A percentile compares a stretch with the other conserved stretches of the same genome.
These are phyloP conservation scores for Aspergillus eucalypticola DNA, from an alignment of 2,329 filamentous ascomycete species.

Conservation along the genomic window DNA sequence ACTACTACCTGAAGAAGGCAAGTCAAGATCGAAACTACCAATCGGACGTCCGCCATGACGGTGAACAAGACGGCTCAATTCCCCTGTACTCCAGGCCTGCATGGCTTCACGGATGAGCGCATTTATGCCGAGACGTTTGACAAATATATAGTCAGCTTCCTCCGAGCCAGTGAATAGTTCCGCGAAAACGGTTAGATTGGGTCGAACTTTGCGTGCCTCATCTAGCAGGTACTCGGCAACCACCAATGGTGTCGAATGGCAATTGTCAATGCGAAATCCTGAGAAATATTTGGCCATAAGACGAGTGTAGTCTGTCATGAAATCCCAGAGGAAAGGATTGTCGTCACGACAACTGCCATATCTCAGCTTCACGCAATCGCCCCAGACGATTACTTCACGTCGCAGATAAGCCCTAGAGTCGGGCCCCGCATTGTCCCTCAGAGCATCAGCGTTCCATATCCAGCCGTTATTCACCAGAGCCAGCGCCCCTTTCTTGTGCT, in stretches of 20 bases:
- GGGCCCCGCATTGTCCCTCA: slow-evolving; percentile 89
- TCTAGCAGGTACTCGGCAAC: slow-evolving; percentile 95
- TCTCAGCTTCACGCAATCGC: slow-evolving; percentile 94
- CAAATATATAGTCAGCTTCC: slow-evolving; percentile 93
- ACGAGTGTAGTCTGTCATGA: slow-evolving; percentile 90
- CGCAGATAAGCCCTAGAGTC: slow-evolving; percentile 90
- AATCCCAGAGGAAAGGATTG: slow-evolving; percentile 91
- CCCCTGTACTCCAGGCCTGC: slow-evolving; percentile 95
- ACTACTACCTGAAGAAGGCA: slow-evolving; percentile 66
- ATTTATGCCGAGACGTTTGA: slow-evolving; percentile 86
- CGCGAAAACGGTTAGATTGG: slow-evolving; percentile 87
- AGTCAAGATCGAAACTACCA: slow-evolving; percentile 94
- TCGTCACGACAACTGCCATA: slow-evolving; percentile 80
- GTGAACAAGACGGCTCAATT: slow-evolving; percentile 90
- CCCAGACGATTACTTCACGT: slow-evolving; percentile 96
- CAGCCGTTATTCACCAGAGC: slow-evolving; percentile 94
- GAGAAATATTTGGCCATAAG: slow-evolving; percentile 93
- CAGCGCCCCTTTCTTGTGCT: slow-evolving; percentile 73
- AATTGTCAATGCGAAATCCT: slow-evolving; percentile 96
- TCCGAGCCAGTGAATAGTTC: slow-evolving; percentile 96
- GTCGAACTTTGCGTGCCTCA: slow-evolving; percentile 82
- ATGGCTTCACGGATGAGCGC: slow-evolving; percentile 95
- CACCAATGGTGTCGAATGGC: slow-evolving; percentile 91
- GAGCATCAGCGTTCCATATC: slow-evolving; percentile 96
- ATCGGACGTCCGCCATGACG: slow-evolving; percentile 91